Conservation (phyloP, 495 filamentous ascomycete species). For the Corynascus novoguineensis region DNA sequence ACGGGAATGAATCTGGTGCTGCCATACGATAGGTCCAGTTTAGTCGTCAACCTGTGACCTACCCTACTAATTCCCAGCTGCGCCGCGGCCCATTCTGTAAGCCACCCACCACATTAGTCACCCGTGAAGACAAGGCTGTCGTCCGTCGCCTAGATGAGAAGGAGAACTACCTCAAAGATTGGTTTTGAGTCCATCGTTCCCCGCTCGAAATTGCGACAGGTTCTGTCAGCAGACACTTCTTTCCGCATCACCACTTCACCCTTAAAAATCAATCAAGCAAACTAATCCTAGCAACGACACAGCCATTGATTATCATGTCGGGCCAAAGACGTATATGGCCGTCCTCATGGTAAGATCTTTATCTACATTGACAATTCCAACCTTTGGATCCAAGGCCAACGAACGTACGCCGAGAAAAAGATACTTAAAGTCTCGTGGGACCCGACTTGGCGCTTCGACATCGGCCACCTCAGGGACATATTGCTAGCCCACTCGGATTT, state of each 20-base stretch:
- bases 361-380: conserved; percentile 19
- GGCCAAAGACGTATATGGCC: background rate
- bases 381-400: conserved; percentile 14
- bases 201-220: too few species aligned
- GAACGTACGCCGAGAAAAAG: conserved; percentile 6
- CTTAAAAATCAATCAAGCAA: too few species aligned
- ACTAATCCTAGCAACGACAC: too few species aligned
- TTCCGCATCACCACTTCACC: background rate
- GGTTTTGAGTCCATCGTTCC: too few species aligned
- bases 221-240: background rate
- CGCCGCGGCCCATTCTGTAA: background rate
- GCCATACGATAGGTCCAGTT: too few species aligned
- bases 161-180: background rate
- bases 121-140: background rate
- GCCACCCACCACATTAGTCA: background rate
- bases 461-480: background rate
- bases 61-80: background rate
- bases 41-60: too few species aligned
- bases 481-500: background rate
- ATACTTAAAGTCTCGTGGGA: background rate
- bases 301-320: background rate
- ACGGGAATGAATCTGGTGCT: too few species aligned
- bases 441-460: conserved; percentile 15
- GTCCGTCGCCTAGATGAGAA: too few species aligned
- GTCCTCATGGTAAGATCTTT: background rate